Evolutionary conservation across 176 grass and related monocot species (phyloP).

Genomic region (Musa itinerans): DNA sequence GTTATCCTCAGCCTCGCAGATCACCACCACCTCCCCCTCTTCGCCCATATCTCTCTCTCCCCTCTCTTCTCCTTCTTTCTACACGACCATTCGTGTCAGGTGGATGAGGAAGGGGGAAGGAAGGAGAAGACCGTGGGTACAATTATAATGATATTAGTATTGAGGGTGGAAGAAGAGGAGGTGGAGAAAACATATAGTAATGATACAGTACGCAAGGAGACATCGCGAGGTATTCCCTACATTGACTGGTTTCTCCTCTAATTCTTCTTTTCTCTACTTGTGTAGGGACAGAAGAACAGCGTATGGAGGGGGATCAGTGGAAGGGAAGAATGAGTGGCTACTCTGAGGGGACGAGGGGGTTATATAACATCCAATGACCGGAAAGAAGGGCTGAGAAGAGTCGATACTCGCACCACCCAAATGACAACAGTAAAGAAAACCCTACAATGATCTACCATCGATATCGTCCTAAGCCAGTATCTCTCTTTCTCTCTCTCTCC

Average conservation of each 20-base stretch:
- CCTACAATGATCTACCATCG: too few relatives aligned
- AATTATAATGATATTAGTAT: slow-evolving; percentile 25
- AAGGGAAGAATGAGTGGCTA: background rate
- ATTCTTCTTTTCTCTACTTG: slow-evolving; percentile 7
- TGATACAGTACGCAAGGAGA: slow-evolving; percentile 41
- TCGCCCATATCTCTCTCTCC: slow-evolving; percentile 11
- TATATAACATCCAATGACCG: too few relatives aligned
- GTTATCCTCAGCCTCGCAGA: slow-evolving; percentile 33
- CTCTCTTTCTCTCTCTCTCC: too few relatives aligned
- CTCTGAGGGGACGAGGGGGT: too few relatives aligned
- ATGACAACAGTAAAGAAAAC: too few relatives aligned
- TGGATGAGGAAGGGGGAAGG: slow-evolving; percentile 26
- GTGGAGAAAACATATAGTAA: slow-evolving; percentile 33
- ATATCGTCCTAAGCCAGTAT: too few relatives aligned
- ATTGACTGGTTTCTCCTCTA: slow-evolving; percentile 48
- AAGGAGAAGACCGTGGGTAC: slow-evolving; percentile 29
- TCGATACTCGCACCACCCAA: too few relatives aligned
- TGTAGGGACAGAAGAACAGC: background rate
- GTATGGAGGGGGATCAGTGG: background rate
- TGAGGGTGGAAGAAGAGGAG: slow-evolving; percentile 10
- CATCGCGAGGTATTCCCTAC: slow-evolving; percentile 63
- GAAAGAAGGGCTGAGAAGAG: too few relatives aligned
- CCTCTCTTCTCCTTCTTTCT: background rate
- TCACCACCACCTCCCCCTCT: slow-evolving; percentile 37
- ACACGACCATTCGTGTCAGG: slow-evolving; percentile 13